Evolutionary conservation across 2,329 filamentous ascomycete genomes (phyloP).

Genomic region (Xylaria digitata): DNA sequence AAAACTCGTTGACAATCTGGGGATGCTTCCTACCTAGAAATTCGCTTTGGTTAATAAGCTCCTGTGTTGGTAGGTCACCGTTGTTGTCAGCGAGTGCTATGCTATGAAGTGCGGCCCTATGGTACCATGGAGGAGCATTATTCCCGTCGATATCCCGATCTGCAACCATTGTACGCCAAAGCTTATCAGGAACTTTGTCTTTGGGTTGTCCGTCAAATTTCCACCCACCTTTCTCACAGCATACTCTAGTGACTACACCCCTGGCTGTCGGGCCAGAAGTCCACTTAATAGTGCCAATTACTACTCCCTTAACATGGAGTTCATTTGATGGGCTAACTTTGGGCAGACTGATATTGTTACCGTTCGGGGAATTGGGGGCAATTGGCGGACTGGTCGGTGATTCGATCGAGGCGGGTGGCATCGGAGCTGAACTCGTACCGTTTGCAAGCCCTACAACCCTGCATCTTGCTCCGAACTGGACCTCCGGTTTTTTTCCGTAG

Average conservation of each 20-base stretch:
- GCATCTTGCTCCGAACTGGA: not conserved
- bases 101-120: slow-evolving; percentile 17
- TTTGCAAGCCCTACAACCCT: not conserved
- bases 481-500: not conserved
- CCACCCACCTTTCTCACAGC: slow-evolving; percentile 7
- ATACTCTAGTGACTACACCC: slow-evolving; percentile 20
- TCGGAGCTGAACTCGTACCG: not conserved
- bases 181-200: slow-evolving; percentile 25
- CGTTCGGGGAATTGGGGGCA: not conserved
- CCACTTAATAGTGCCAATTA: slow-evolving; percentile 10
- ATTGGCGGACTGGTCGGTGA: not conserved
- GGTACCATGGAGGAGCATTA: slow-evolving; percentile 30
- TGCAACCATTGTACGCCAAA: slow-evolving; percentile 37
- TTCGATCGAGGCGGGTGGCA: not conserved
- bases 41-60: slow-evolving; percentile 20
- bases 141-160: slow-evolving; percentile 29
- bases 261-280: slow-evolving; percentile 18
- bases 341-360: not conserved
- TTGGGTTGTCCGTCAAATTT: not conserved
- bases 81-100: slow-evolving; percentile 1
- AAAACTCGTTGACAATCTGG: slow-evolving; percentile 24
- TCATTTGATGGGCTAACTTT: not conserved
- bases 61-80: slow-evolving; percentile 18
- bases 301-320: slow-evolving; percentile 1
- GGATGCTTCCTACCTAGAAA: slow-evolving; percentile 2